A percentile compares a stretch with the other conserved stretches of the same genome.
These are phyloP conservation scores for Orbilia ellipsospora DNA, from an alignment of 2,329 filamentous ascomycete species.

Conservation along the genomic window DNA sequence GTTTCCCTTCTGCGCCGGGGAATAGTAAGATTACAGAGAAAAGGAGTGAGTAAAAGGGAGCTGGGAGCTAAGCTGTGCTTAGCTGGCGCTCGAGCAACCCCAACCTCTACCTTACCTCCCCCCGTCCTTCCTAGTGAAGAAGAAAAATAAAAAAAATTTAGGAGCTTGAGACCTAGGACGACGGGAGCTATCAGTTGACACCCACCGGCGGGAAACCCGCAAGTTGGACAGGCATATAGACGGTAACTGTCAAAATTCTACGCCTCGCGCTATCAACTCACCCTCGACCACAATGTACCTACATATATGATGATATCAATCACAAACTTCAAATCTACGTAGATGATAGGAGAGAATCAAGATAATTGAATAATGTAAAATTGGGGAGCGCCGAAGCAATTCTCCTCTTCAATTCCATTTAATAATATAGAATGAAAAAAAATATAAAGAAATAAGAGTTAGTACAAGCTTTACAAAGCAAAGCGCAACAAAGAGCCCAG, in stretches of 20 bases:
- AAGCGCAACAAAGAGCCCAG: slow-evolving; percentile 48
- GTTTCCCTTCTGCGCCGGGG: no score
- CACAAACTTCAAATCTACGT: not conserved
- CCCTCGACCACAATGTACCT: not conserved
- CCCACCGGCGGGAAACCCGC: no score
- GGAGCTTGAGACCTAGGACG: not conserved
- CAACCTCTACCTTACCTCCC: slow-evolving; percentile 3
- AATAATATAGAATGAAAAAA: slow-evolving; percentile 48
- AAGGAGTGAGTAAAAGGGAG: no score
- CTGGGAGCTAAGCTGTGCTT: not conserved
- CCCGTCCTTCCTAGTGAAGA: not conserved
- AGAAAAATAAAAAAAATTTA: not conserved
- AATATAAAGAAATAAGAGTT: slow-evolving; percentile 30
- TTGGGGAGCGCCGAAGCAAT: slow-evolving; percentile 52
- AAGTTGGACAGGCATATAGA: not conserved
- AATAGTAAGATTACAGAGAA: no score
- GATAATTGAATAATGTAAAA: slow-evolving; percentile 30
- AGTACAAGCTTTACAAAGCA: slow-evolving; percentile 24
- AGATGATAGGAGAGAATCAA: not conserved
- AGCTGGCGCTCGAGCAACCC: slow-evolving; percentile 3
- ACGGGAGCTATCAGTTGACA: not conserved
- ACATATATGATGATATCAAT: slow-evolving; percentile 3
- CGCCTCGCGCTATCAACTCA: not conserved
- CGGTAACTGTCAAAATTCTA: not conserved
- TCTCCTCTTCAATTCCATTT: slow-evolving; percentile 62